A percentile compares a stretch with the other conserved stretches of the same genome.
These are phyloP conservation scores for Saturnispora gosingensis DNA, from an alignment of 805 yeast species.

Conservation along the genomic window DNA sequence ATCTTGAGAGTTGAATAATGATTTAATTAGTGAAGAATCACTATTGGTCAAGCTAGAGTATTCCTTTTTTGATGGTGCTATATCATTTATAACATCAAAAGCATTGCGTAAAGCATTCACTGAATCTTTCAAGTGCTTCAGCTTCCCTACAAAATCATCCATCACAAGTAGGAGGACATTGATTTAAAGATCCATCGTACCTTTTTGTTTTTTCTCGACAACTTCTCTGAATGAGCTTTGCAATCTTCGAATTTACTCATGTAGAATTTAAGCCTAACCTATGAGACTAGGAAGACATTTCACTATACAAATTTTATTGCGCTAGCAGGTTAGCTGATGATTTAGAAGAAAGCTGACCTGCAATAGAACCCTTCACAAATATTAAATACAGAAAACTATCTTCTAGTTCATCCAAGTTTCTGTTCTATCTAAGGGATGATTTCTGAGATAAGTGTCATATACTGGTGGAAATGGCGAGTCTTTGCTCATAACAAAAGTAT, in stretches of 20 bases:
- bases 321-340: not conserved
- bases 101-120: not conserved
- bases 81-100: slow-evolving; percentile 6
- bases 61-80: slow-evolving; percentile 10
- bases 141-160: not conserved
- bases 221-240: not conserved
- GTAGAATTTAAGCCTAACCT: too few species aligned
- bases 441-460: slow-evolving; percentile 14
- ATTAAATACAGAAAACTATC: not conserved
- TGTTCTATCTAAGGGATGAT: slow-evolving; percentile 16
- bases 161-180: not conserved
- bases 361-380: not conserved
- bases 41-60: slow-evolving; percentile 14
- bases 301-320: too few species aligned
- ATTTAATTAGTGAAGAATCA: slow-evolving; percentile 16
- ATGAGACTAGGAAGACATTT: too few species aligned
- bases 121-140: slow-evolving; percentile 9
- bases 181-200: too few species aligned
- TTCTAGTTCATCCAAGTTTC: slow-evolving; percentile 24
- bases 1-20: slow-evolving; percentile 27
- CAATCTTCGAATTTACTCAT: not conserved
- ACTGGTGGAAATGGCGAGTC: slow-evolving; percentile 24
- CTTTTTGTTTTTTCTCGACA: not conserved
- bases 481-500: slow-evolving; percentile 23
- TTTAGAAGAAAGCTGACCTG: too few species aligned